Evolutionary conservation across 1,284 basidiomycete species (phyloP), one percentile per base, ranked within the genome.

Genomic region (Puccinia triticina): DNA sequence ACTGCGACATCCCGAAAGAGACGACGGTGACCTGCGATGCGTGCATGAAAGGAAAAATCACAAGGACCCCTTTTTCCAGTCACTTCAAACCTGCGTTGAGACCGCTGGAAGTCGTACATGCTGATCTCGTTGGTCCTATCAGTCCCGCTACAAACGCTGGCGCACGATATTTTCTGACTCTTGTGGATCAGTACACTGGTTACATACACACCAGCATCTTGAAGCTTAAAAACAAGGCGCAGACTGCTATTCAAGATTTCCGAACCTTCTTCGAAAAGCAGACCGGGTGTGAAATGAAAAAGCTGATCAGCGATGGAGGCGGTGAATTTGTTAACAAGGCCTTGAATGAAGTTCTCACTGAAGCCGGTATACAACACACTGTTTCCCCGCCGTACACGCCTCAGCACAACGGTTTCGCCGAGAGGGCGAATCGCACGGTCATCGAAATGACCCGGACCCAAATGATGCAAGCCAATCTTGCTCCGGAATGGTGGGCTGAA

Each of bases 231-330:
- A 26, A 26, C 12, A 14, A 72, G 29, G 29, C 69, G n/a, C n/a
- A n/a, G 1, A 16, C 46, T 26, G 26, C 48, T 2, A 50, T 21
- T 50, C 40, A 48, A 10, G 67, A 71, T n/a, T 72, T 50, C 29
- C 32, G 50, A 18, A 8, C 23, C 8, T 37, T 50, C 21, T 2
- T 32, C 14, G 69, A 72, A 71, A 71, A 71, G 8, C 18, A n/a
- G 37, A 32, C 12, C 3, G 69, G 26, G 2, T 48, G 18, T 14
- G 84, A 81, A 46, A 85, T 90, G 75, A 87, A 86, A 72, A 87
- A 82, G 11, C 23, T 87, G 3, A 82, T 86, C 2, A 82, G 84
- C 82, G 87, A 89, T 84, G 85, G 86, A 34, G 87, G 87, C 32
- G 85, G 85, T 3, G 85, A 88, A 84, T 86, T 85, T 82, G 72